Base-by-base conservation (phyloP, 2,329 filamentous ascomycete species). In the Aspergillus intermedius region DNA sequence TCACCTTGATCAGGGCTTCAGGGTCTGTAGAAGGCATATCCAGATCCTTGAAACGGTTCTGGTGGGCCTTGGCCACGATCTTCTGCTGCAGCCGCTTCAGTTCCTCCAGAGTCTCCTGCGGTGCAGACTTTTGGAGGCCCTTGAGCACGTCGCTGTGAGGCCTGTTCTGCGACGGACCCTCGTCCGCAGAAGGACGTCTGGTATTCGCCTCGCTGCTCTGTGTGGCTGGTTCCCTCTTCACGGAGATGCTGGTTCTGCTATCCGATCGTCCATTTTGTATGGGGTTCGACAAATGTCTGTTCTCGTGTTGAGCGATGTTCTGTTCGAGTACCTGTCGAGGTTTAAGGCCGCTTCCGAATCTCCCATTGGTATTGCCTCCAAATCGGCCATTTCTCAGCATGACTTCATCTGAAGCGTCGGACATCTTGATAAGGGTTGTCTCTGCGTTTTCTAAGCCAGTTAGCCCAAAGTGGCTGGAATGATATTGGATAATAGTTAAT, bases 361-460 rank as follows among this genome's bases (percentile, higher is more conserved):
- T 30, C 15, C 41, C 15, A 22, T 13, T 28, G 3, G 10, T 12
- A 30, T 42, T 46, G 9, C 32, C 22, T 34, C 51, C 10, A 17
- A 43, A 43, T 10, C 41, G 22, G 12, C 41, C 49, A 17, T 43
- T 35, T 12, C 43, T 52, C 35, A 61, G 49, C 6, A 64, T 46
- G 15, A 61, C 47, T 40, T 56, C 54, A 22, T 63, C 61, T 4
- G 59, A 61, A 10, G 43, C 47, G 17, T 55, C 45, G 8, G 44
- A 46, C 46, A 48, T 52, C 17, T 48, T 47, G 13, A 8, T n/a
- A 2, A 15, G 8, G 17, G 17, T 10, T 30, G 25, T 22, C 15
- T 19, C 4, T 21, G 19, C 4, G 15, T 40, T 5, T 21, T 19
- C 37, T 40, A 10, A 17, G 8, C 37, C 17, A 3, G 10, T 40